These are phyloP conservation scores for Calocybe indica DNA, from an alignment of 768 basidiomycete species.

Conservation along the genomic window DNA sequence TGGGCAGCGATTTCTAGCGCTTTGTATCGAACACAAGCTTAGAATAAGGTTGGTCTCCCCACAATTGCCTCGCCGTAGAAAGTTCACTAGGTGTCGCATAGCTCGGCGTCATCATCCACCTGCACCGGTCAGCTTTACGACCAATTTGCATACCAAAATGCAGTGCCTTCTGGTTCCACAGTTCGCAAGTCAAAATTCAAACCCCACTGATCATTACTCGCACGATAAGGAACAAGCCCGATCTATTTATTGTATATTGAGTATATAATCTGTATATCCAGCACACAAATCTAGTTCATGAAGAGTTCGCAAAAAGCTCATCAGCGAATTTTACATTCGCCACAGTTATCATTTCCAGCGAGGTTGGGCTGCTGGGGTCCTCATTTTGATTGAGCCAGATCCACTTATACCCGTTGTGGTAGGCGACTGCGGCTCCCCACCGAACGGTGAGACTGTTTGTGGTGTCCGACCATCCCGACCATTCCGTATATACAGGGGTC, in stretches of 20 bases:
- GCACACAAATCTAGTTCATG: neutral
- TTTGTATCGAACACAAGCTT: constrained; percentile 25
- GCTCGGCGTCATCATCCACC: constrained; percentile 8
- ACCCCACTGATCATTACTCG: constrained; percentile 11
- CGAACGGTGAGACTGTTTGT: constrained; percentile 28
- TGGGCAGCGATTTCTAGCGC: constrained; percentile 30
- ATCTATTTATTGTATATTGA: neutral
- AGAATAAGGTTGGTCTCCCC: neutral
- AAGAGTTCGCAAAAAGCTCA: constrained; percentile 16
- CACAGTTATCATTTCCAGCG: constrained; percentile 26
- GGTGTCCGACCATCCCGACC: constrained; percentile 41
- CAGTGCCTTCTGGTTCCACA: constrained; percentile 6
- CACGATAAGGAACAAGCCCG: neutral
- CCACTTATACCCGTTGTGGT: constrained; percentile 45
- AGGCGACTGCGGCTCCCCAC: constrained; percentile 38
- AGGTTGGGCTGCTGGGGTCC: constrained; percentile 12
- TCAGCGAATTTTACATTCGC: constrained; percentile 34
- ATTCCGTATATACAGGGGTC: constrained; percentile 34
- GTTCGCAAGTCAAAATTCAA: constrained; percentile 23
- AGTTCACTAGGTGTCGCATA: neutral
- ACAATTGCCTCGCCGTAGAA: neutral
- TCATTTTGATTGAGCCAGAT: constrained; percentile 38
- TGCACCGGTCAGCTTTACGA: constrained; percentile 20
- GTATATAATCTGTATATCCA: constrained; percentile 1
- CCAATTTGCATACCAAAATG: constrained; percentile 24